phyloP scores from a whole-genome alignment of 2,329 filamentous ascomycete genomes.

The Aspergillus phoenicis region DNA sequence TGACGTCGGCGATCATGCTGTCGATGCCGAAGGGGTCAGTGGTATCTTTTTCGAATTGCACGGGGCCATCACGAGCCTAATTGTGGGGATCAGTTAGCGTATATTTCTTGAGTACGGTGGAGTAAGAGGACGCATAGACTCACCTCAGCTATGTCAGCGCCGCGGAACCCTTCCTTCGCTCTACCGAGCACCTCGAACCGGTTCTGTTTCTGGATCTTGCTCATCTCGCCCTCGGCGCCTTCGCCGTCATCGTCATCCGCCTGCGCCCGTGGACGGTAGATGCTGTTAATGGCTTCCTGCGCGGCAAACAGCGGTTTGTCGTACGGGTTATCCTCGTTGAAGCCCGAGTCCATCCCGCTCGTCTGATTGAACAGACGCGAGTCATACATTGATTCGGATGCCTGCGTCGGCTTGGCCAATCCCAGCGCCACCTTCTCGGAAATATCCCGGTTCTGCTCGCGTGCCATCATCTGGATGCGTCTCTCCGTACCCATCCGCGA shows the following conservation, averaged over 20 bases:
- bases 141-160: slow-evolving; percentile 75
- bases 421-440: slow-evolving; percentile 95
- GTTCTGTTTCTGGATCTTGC: slow-evolving; percentile 80
- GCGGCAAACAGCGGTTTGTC: slow-evolving; percentile 97
- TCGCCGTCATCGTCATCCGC: slow-evolving; percentile 77
- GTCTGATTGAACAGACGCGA: slow-evolving; percentile 92
- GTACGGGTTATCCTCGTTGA: slow-evolving; percentile 97
- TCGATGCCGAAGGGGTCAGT: slow-evolving; percentile 92
- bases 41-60: slow-evolving; percentile 91
- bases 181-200: slow-evolving; percentile 87
- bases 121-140: slow-evolving; percentile 29
- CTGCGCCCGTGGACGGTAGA: slow-evolving; percentile 78
- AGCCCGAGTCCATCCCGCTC: slow-evolving; percentile 84
- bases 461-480: slow-evolving; percentile 85
- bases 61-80: slow-evolving; percentile 80
- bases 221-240: slow-evolving; percentile 78
- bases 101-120: neutral
- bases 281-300: slow-evolving; percentile 90
- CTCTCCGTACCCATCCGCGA: slow-evolving; percentile 95
- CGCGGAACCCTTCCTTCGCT: slow-evolving; percentile 84
- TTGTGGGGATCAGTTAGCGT: neutral
- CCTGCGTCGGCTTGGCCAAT: slow-evolving; percentile 89
- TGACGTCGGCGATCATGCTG: slow-evolving; percentile 82
- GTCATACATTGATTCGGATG: slow-evolving; percentile 94
- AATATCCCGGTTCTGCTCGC: slow-evolving; percentile 95